Conservation (phyloP, 352 stramenopile genomes). For the Globisporangium rhizosaccharum region DNA sequence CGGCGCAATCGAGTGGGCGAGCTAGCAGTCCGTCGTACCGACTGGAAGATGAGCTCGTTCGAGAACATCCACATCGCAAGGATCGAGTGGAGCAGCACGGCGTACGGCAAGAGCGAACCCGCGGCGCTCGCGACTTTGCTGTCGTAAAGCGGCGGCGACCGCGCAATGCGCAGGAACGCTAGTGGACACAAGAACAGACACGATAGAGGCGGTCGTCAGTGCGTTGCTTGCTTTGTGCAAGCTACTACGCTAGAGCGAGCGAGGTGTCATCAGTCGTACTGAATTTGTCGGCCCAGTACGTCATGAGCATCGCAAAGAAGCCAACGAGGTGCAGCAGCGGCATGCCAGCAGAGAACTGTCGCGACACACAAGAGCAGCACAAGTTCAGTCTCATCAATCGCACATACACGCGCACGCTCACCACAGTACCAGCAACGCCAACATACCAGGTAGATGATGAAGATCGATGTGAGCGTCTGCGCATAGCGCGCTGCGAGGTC, state of each 20-base stretch:
- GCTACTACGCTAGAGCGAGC: neutral
- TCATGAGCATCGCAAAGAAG: constrained; percentile 66
- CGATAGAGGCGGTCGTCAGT: neutral
- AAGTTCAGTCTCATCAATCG: neutral
- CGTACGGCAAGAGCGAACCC: constrained; percentile 62
- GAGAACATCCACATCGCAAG: constrained; percentile 86
- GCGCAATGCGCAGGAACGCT: constrained; percentile 68
- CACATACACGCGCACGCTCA: neutral
- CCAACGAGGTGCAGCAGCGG: constrained; percentile 72
- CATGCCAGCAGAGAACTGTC: constrained; percentile 77
- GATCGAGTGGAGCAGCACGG: constrained; percentile 66
- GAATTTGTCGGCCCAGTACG: constrained; percentile 86
- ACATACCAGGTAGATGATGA: constrained; percentile 74
- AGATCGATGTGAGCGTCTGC: constrained; percentile 72
- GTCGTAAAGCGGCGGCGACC: constrained; percentile 68
- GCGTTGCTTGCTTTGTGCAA: neutral
- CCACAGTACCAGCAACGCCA: neutral
- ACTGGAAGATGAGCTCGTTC: constrained; percentile 81
- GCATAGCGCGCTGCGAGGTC: constrained; percentile 68
- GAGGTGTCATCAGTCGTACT: constrained; percentile 38
- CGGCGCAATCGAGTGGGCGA: neutral
- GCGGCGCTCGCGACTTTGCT: constrained; percentile 55
- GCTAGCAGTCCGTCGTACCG: constrained; percentile 15
- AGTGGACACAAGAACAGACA: neutral
- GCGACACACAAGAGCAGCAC: no score